A percentile compares a stretch with the other conserved stretches of the same genome.
These are phyloP conservation scores for Cotoneaster glaucophyllus DNA, from an alignment of 306 rosid genomes.

Conservation along the genomic window DNA sequence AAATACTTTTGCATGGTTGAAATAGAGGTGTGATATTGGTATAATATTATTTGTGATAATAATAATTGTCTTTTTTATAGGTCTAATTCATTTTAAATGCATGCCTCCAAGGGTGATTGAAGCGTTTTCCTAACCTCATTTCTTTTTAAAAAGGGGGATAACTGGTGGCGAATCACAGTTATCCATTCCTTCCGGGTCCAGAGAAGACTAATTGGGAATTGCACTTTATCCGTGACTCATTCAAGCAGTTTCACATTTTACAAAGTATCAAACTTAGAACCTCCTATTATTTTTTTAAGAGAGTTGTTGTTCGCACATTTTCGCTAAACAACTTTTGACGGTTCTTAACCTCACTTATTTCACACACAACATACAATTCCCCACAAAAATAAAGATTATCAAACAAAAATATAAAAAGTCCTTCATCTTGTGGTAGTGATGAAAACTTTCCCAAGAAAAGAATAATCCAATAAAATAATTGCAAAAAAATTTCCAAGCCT, in stretches of 20 bases:
- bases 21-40: background rate
- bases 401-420: background rate
- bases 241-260: no score
- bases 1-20: background rate
- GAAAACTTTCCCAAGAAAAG: slow-evolving; percentile 30
- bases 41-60: background rate
- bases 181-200: accelerated
- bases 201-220: no score
- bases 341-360: slow-evolving; percentile 12
- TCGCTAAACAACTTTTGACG: no score
- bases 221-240: no score
- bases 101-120: slow-evolving; percentile 14
- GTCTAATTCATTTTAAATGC: slow-evolving; percentile 1
- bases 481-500: slow-evolving; percentile 27
- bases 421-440: slow-evolving; percentile 3
- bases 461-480: slow-evolving; percentile 20
- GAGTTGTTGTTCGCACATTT: no score
- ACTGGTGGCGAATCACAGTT: no score
- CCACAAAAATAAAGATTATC: no score
- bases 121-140: slow-evolving; percentile 8
- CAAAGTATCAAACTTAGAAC: no score
- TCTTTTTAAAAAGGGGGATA: background rate
- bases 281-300: no score
- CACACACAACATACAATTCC: background rate
- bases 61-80: background rate